Base-by-base conservation (phyloP, 1,284 basidiomycete species). In the Wallemia mellicola region DNA sequence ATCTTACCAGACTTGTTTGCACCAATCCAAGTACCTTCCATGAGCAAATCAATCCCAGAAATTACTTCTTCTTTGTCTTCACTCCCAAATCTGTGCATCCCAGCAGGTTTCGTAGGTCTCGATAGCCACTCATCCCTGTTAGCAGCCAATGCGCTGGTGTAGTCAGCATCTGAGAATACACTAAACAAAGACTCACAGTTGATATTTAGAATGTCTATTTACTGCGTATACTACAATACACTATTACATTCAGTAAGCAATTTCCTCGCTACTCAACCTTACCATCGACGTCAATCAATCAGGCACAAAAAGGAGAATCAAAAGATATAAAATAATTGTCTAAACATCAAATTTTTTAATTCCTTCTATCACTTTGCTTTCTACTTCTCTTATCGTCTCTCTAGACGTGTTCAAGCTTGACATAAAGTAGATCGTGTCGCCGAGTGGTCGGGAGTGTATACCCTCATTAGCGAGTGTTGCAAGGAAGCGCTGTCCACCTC, bases 371-470 rank as follows among this genome's bases (percentile, higher is more conserved):
- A 63, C 54, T 24, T 58, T 48, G 24, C 24, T 38, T 60, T 72
- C 69, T 17, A 72, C 63, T 0, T 58, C 58, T 2, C 66, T 56
- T 7, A 72, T 61, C 27, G 68, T 67, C 2, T 62, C 60, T 0
- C 59, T 9, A 1, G 67, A 64, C 22, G 84, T 86, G 66, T 88
- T 89, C 54, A 96, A 74, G 70, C 83, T 91, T 3, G 81, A 83
- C 78, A 98, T 95, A 69, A 95, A 81, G 70, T 98, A 98, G 14
- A 85, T 82, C 11, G 95, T 83, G 65, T 94, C 81, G 0, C 92
- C 92, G 26, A 96, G 72, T 0, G 92, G 91, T 62, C 92, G 75
- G 61, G 79, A 88, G 69, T 96, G 85, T 19, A 95, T 76, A 24
- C 79, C 77, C 66, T 61, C 24, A 73, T 71, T 9, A 92, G 73